Conservation (phyloP, 148 eudicot genomes). For the Chenopodium berlandieri region DNA sequence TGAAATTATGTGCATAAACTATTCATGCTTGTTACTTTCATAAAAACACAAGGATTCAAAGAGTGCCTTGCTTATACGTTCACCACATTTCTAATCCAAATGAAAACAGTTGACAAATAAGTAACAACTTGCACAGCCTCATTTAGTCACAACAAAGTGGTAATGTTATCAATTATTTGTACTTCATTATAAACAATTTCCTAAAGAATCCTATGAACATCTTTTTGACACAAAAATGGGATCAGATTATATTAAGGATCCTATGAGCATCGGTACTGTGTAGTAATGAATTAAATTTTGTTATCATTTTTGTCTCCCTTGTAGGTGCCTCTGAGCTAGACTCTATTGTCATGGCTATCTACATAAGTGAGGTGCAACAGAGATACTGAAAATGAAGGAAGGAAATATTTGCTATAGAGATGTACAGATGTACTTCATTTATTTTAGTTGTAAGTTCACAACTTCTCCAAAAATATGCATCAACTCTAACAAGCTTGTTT, state of each 20-base stretch:
- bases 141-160: background rate
- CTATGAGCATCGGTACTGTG: background rate
- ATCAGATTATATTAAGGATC: background rate
- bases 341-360: background rate
- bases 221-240: too few species aligned
- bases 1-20: too few species aligned
- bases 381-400: background rate
- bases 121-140: too few species aligned
- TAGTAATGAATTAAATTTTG: background rate
- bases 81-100: background rate
- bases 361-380: background rate
- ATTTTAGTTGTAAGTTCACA: too few species aligned
- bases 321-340: background rate
- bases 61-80: too few species aligned
- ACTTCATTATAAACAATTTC: background rate
- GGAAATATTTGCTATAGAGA: background rate
- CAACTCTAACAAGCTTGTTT: too few species aligned
- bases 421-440: background rate
- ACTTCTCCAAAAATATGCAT: too few species aligned
- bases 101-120: background rate
- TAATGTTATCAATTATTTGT: background rate
- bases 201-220: slow-evolving; percentile 13
- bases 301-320: background rate
- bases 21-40: too few species aligned
- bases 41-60: too few species aligned